Evolutionary conservation across 352 stramenopile species (phyloP).

Genomic region (Phytopythium sindhum): DNA sequence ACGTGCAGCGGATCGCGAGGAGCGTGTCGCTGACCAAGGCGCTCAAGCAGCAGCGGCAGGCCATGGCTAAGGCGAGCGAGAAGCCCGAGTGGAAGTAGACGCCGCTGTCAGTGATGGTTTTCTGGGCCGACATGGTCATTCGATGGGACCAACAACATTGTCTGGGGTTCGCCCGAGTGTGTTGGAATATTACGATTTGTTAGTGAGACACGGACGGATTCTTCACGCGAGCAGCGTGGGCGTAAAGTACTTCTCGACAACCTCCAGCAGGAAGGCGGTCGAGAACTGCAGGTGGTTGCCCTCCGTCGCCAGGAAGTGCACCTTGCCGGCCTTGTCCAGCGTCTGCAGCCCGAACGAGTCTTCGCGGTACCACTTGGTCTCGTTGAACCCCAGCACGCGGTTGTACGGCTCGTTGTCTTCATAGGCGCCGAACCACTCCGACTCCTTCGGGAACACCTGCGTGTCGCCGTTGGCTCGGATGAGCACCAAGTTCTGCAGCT

Average conservation of each 20-base stretch:
- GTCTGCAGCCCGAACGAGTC: slow-evolving; percentile 92
- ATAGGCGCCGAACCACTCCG: slow-evolving; percentile 87
- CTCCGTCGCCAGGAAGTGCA: slow-evolving; percentile 86
- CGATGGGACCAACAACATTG: background rate
- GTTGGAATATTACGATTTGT: slow-evolving; percentile 2
- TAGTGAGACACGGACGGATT: background rate
- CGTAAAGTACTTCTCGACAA: slow-evolving; percentile 81
- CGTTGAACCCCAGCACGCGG: slow-evolving; percentile 81
- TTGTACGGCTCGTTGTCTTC: slow-evolving; percentile 66
- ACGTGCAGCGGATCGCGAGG: slow-evolving; percentile 79
- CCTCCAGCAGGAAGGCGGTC: slow-evolving; percentile 72
- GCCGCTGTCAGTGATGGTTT: slow-evolving; percentile 17
- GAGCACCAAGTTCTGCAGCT: slow-evolving; percentile 86
- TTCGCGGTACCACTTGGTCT: slow-evolving; percentile 91
- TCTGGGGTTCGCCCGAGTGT: background rate
- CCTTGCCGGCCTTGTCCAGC: slow-evolving; percentile 81
- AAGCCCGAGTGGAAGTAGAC: slow-evolving; percentile 72
- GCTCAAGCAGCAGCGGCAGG: slow-evolving; percentile 55
- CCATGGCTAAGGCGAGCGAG: slow-evolving; percentile 29
- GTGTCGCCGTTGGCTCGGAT: slow-evolving; percentile 88
- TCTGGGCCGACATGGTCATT: background rate
- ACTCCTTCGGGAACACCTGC: slow-evolving; percentile 87
- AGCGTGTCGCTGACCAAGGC: slow-evolving; percentile 73
- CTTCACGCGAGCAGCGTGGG: slow-evolving; percentile 10
- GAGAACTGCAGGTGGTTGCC: slow-evolving; percentile 92